Evolutionary conservation across 2,329 filamentous ascomycete genomes (phyloP), one percentile per base, ranked within the genome.

Genomic region (Cercospora beticola): DNA sequence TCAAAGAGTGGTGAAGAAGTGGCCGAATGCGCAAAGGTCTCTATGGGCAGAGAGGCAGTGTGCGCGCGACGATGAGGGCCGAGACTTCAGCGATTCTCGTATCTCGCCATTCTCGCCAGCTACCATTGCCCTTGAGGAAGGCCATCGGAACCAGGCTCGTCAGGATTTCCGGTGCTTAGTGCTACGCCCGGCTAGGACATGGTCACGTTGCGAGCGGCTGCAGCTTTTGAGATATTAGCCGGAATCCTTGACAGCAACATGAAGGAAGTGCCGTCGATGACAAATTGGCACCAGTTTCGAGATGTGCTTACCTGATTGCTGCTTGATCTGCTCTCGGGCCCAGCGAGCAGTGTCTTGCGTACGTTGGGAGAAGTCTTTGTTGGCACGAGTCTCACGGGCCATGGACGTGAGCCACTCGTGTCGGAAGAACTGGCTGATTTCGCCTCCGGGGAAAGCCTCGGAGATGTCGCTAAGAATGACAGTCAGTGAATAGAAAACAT

Each of bases 261-360:
- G 31, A 49, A 40, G 1, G 16, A n/a, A 40, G 36, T 40, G 36
- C 36, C n/a, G 28, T 56, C 33, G 21, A 23, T 7, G 58, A 30
- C 49, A n/a, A 28, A n/a, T 28, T 60, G 16, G 33, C 36, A 57
- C 36, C 60, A 40, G 36, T 40, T 7, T 5, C 52, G 14, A 52
- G 36, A 46, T 30, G 40, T 31, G 65, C 77, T 74, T 74, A 78
- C 78, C 78, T 68, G 75, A 70, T 82, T 99, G 95, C 76, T 93
- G 91, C 87, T 97, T 98, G 80, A 98, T 94, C 80, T 97, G 93
- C 82, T 98, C 95, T 70, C 94, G 91, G 71, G 95, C 94, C 95
- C 95, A 99, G 76, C 94, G 91, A 78, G 95, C 95, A 58, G 95
- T 98, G 73, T 97, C 93, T 73, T 95, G 90, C 3, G 95, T 99